These are phyloP conservation scores for Exophiala spinifera DNA, from an alignment of 2,329 filamentous ascomycete species.

Conservation along the genomic window DNA sequence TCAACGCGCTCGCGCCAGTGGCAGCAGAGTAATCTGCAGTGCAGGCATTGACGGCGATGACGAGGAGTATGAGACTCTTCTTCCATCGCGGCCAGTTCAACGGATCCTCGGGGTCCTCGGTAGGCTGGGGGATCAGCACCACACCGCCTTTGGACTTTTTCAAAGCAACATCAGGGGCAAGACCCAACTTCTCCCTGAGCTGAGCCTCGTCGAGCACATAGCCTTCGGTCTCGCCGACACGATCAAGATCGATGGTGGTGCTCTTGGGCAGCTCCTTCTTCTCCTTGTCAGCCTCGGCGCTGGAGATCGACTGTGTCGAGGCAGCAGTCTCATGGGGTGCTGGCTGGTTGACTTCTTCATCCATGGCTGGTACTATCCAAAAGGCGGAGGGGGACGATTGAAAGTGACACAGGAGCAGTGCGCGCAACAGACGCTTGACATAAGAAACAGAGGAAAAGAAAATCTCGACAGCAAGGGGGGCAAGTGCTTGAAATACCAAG, in stretches of 20 bases:
- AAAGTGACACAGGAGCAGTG: not conserved
- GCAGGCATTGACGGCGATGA: slow-evolving; percentile 48
- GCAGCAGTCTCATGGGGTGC: not conserved
- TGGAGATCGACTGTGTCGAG: slow-evolving; percentile 20
- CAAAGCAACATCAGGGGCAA: slow-evolving; percentile 30
- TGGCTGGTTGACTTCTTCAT: not conserved
- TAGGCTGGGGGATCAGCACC: slow-evolving; percentile 55
- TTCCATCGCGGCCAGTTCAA: slow-evolving; percentile 52
- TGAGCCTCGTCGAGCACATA: slow-evolving; percentile 28
- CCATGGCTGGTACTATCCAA: not conserved
- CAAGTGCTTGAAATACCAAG: not conserved
- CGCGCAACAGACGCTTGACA: not conserved
- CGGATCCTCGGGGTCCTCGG: slow-evolving; percentile 51
- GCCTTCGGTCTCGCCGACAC: slow-evolving; percentile 28
- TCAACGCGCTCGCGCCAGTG: slow-evolving; percentile 44
- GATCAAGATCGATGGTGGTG: slow-evolving; percentile 26
- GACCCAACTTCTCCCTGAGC: slow-evolving; percentile 23
- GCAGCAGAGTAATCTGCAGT: slow-evolving; percentile 51
- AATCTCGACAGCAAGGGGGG: not conserved
- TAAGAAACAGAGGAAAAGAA: not conserved
- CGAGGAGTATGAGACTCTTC: slow-evolving; percentile 51
- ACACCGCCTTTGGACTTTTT: slow-evolving; percentile 41
- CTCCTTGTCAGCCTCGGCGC: slow-evolving; percentile 14
- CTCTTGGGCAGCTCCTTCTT: not conserved
- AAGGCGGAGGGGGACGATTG: not conserved